These are phyloP conservation scores for Neofusicoccum sp. DNA, from an alignment of 2,329 filamentous ascomycete species.

Conservation along the genomic window DNA sequence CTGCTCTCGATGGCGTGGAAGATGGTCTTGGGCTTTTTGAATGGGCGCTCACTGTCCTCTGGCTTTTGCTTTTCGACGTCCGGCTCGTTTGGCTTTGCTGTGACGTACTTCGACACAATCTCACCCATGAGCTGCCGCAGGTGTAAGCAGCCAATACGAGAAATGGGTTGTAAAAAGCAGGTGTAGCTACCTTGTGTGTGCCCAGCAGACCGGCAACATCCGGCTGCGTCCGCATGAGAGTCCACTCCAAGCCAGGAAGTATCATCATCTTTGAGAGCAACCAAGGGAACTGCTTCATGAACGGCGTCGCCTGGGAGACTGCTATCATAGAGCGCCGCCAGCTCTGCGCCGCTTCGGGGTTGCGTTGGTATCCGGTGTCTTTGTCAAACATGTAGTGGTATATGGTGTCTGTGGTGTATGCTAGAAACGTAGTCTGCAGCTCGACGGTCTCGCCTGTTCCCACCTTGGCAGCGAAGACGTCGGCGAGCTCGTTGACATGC, in stretches of 20 bases:
- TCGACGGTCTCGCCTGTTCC: not conserved
- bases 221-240: not conserved
- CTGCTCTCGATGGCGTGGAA: slow-evolving; percentile 32
- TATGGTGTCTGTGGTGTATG: slow-evolving; percentile 23
- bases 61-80: not conserved
- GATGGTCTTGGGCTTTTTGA: slow-evolving; percentile 21
- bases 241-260: not conserved
- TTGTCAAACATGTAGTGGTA: slow-evolving; percentile 23
- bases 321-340: not conserved
- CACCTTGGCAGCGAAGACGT: slow-evolving; percentile 28
- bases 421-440: slow-evolving; percentile 21
- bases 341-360: not conserved
- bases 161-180: not conserved
- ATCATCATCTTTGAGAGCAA: not conserved
- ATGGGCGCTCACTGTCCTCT: not conserved
- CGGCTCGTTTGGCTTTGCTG: not conserved
- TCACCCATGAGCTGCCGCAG: not conserved
- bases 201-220: not conserved
- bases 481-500: slow-evolving; percentile 32
- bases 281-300: not conserved
- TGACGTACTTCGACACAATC: not conserved
- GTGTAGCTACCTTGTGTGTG: not conserved
- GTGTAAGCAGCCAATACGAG: too few relatives aligned
- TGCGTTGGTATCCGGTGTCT: slow-evolving; percentile 14
- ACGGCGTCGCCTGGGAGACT: not conserved